phyloP scores from a whole-genome alignment of 2,329 filamentous ascomycete species.

The Ustulina deusta region DNA sequence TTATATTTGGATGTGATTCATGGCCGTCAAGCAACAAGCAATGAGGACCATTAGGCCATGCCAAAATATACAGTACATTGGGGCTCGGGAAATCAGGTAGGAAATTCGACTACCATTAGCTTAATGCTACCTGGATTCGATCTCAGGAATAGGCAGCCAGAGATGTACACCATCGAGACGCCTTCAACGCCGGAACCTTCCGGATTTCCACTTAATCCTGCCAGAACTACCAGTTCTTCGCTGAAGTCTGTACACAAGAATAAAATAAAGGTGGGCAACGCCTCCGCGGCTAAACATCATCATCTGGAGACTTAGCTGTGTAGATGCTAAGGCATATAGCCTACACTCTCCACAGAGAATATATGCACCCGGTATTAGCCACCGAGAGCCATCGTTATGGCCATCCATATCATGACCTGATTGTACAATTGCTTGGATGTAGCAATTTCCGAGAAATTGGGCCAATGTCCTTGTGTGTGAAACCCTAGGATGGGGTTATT shows the following conservation, averaged over 20 bases:
- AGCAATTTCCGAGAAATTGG: background rate
- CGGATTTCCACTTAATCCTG: slow-evolving; percentile 27
- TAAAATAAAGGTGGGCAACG: slow-evolving; percentile 31
- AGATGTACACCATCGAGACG: slow-evolving; percentile 19
- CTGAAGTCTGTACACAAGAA: slow-evolving; percentile 26
- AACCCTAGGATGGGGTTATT: background rate
- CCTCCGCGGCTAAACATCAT: slow-evolving; percentile 19
- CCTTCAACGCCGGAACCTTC: slow-evolving; percentile 35
- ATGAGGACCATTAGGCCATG: background rate
- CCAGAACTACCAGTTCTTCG: slow-evolving; percentile 24
- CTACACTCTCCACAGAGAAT: slow-evolving; percentile 14
- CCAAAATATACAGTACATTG: slow-evolving; percentile 9
- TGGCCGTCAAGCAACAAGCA: background rate
- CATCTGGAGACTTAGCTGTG: slow-evolving; percentile 9
- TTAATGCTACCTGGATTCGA: slow-evolving; percentile 13
- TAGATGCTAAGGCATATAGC: background rate
- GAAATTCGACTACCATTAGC: slow-evolving; percentile 24
- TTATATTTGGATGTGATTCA: background rate
- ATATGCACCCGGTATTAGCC: slow-evolving; percentile 5
- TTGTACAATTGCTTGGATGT: slow-evolving; percentile 28
- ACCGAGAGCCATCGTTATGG: slow-evolving; percentile 26
- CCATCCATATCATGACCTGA: slow-evolving; percentile 30
- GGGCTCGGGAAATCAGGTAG: slow-evolving; percentile 14
- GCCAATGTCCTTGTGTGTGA: background rate
- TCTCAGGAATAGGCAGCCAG: slow-evolving; percentile 13